A percentile compares a stretch with the other conserved stretches of the same genome.
These are phyloP conservation scores for Saturnispora dispora DNA, from an alignment of 805 yeast species.

Conservation along the genomic window DNA sequence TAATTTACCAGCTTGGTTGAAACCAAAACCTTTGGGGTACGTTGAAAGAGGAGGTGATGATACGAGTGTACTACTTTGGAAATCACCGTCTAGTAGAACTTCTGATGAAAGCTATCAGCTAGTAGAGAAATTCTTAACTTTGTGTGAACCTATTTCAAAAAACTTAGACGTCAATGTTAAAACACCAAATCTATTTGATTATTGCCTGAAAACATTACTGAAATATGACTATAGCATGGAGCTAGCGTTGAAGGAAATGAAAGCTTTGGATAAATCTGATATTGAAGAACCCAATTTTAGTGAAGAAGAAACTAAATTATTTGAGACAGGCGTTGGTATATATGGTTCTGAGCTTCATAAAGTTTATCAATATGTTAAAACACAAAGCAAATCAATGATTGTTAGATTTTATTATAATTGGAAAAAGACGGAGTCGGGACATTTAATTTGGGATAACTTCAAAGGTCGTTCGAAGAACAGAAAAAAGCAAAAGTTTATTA, in stretches of 20 bases:
- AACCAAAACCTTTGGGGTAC: conserved; percentile 71
- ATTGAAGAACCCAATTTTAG: conserved; percentile 74
- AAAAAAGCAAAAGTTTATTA: conserved; percentile 32
- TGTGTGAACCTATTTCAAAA: conserved; percentile 50
- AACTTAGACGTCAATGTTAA: conserved; percentile 44
- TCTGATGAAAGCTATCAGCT: conserved; percentile 13
- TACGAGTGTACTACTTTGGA: conserved; percentile 62
- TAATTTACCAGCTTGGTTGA: conserved; percentile 66
- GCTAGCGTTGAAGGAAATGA: conserved; percentile 38
- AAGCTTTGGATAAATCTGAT: conserved; percentile 42
- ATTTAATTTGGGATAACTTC: conserved; percentile 70
- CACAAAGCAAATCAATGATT: conserved; percentile 67
- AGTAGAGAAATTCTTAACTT: conserved; percentile 43
- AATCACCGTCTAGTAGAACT: conserved; percentile 29
- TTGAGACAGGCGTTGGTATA: conserved; percentile 65
- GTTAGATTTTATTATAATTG: conserved; percentile 85
- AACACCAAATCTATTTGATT: conserved; percentile 80
- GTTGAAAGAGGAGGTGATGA: conserved; percentile 75
- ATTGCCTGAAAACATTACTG: conserved; percentile 48
- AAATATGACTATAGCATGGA: conserved; percentile 41
- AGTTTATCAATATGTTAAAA: conserved; percentile 59
- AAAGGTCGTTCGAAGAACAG: conserved; percentile 63
- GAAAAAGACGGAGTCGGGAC: conserved; percentile 80
- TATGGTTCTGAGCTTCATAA: conserved; percentile 75
- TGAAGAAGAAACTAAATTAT: conserved; percentile 50